Evolutionary conservation across 2,329 filamentous ascomycete species (phyloP), one percentile per base, ranked within the genome.

Genomic region (Zymoseptoria tritici): DNA sequence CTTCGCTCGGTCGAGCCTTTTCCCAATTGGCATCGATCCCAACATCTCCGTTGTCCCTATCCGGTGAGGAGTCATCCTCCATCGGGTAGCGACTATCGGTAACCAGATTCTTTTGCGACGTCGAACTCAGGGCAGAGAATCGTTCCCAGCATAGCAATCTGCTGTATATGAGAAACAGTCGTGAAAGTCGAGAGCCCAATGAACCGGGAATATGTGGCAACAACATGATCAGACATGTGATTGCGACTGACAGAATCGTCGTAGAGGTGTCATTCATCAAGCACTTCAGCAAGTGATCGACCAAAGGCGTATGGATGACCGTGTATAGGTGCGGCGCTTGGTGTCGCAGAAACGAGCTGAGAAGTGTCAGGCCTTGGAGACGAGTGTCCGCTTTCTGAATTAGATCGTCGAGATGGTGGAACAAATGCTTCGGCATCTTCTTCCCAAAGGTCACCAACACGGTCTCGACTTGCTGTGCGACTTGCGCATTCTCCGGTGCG

Each of bases 111-210:
- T 65, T 67, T 51, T 74, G 69, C 3, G 70, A 68, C 36, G 72
- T 68, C 0, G 70, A 70, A 57, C 68, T 73, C 9, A 71, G 60
- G 5, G 70, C 64, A 49, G 73, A 78, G 62, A 80, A 77, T 61
- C 78, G 79, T 66, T 91, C 87, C 89, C 90, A 94, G 69, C 92
- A 94, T 0, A 94, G 76, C 52, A 93, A 75, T 54, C 90, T 81
- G 57, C 87, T 88, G 72, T 94, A 94, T 56, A 94, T 86, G 62
- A 91, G 87, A 79, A 93, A 94, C 19, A 94, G 77, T 20, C 84
- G 83, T 29, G 89, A 86, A 5, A 94, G 79, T 69, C 87, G 82
- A 0, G 83, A 80, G 1, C 85, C 84, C 13, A 92, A 75, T 2
- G 87, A 86, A 66, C 83, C 86, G 0, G 89, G 89, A 73, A 93